Base-by-base conservation (phyloP, 2,329 filamentous ascomycete species). In the Gremmenia infestans region DNA sequence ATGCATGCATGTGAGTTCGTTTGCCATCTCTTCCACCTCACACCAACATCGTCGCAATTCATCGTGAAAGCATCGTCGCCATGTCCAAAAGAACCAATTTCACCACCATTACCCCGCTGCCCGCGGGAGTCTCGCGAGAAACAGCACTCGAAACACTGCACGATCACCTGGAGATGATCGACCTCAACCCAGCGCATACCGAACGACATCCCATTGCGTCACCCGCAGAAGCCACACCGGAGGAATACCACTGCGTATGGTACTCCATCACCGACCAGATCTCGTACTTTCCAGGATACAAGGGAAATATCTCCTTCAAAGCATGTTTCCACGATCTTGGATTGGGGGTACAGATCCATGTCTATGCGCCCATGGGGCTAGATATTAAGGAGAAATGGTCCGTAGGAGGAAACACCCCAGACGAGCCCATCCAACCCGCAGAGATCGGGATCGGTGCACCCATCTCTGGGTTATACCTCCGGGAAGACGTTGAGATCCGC, bases 181-280 rank as follows among this genome's bases (percentile, higher is more conserved):
- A 92, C 67, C 76, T 95, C 57, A 95, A 94, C 71, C 91, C 91
- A 1, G 78, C 95, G 48, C 87, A 95, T 57, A 82, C 86, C 57
- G 83, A 87, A 57, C 82, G 89, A 56, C 79, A 84, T 60, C 77
- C 77, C 40, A 89, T 89, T 72, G 76, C 79, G 35, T 78, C 88
- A 4, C 89, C 89, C 0, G 68, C 78, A n/a, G 80, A 85, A 67
- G 85, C 88, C 7, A 74, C 81, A 0, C 75, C 82, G 14, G 88
- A 93, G 62, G 91, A 95, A 74, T 81, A 79, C 58, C 75, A 81
- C 60, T 87, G 83, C 63, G 77, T 75, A 15, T 96, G 91, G 91
- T 95, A 92, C 73, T 81, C 82, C 53, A 77, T 92, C 66, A 89
- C 86, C 54, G 89, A 95, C 73, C 83, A 82, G 66, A 85, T 95